These are phyloP conservation scores for Emydomyces testavorans DNA, from an alignment of 2,329 filamentous ascomycete genomes.

Conservation along the genomic window DNA sequence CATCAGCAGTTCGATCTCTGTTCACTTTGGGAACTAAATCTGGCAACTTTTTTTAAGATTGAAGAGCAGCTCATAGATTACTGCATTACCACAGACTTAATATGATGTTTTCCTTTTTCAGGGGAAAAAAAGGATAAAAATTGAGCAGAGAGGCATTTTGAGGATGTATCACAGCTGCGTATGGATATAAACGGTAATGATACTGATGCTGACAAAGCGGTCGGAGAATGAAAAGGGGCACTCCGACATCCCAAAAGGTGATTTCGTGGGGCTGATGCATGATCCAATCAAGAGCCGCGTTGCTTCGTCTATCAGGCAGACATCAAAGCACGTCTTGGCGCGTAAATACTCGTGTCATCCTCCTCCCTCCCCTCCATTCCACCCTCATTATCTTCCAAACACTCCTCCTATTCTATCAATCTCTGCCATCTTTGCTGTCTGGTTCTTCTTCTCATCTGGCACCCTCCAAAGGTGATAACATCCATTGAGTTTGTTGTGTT, in stretches of 20 bases:
- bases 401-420: background rate
- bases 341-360: conserved; percentile 10
- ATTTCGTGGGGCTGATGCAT: conserved; percentile 5
- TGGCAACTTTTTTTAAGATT: background rate
- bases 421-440: too few species aligned
- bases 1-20: background rate
- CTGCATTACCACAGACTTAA: too few species aligned
- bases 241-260: conserved; percentile 2
- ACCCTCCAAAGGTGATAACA: background rate
- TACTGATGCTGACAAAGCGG: conserved; percentile 11
- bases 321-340: conserved; percentile 25
- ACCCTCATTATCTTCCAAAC: background rate
- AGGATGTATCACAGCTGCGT: background rate
- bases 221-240: background rate
- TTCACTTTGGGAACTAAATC: background rate
- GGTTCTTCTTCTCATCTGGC: too few species aligned
- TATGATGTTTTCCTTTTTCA: too few species aligned
- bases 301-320: conserved; percentile 31
- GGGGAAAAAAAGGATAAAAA: background rate
- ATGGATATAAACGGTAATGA: background rate
- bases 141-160: background rate
- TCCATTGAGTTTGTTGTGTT: background rate
- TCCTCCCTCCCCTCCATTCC: conserved; percentile 16
- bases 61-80: background rate
- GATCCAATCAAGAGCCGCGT: conserved; percentile 19